These are phyloP conservation scores for Phytopythium oedochilum DNA, from an alignment of 352 stramenopile species.

Conservation along the genomic window DNA sequence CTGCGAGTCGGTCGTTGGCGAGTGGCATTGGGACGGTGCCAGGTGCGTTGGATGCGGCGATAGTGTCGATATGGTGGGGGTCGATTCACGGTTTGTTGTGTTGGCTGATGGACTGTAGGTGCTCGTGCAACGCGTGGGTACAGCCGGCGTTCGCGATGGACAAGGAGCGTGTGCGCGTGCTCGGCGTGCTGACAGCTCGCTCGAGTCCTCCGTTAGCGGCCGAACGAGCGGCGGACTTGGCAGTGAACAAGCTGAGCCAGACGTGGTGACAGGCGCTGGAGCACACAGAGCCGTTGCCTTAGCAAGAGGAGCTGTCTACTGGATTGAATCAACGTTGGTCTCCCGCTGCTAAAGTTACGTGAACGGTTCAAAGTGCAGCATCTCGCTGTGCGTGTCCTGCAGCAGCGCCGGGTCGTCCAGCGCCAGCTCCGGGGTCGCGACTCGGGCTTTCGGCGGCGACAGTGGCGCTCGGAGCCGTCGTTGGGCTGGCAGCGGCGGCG, in stretches of 20 bases:
- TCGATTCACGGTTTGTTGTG: background rate
- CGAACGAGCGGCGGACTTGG: background rate
- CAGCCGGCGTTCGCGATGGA: conserved; percentile 47
- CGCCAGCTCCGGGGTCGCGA: conserved; percentile 1
- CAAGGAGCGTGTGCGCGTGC: conserved; percentile 35
- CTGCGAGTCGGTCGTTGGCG: conserved; percentile 31
- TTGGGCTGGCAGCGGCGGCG: conserved; percentile 2
- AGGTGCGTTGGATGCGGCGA: conserved; percentile 16
- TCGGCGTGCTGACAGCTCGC: conserved; percentile 37
- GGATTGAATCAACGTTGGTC: no score
- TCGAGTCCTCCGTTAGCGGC: conserved; percentile 6
- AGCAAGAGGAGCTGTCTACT: no score
- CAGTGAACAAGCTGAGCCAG: background rate
- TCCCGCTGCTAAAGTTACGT: no score
- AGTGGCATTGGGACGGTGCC: conserved; percentile 50
- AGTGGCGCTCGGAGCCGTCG: background rate
- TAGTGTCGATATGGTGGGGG: no score
- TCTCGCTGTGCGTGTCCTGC: conserved; percentile 28
- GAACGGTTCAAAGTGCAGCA: conserved; percentile 24
- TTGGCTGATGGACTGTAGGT: background rate
- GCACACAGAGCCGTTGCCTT: no score
- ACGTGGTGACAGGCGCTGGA: background rate
- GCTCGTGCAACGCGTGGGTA: conserved; percentile 8
- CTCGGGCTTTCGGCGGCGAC: background rate
- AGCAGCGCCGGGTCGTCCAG: conserved; percentile 5